Evolutionary conservation across 345 rosid genomes (phyloP).

Genomic region (Aethionema arabicum): DNA sequence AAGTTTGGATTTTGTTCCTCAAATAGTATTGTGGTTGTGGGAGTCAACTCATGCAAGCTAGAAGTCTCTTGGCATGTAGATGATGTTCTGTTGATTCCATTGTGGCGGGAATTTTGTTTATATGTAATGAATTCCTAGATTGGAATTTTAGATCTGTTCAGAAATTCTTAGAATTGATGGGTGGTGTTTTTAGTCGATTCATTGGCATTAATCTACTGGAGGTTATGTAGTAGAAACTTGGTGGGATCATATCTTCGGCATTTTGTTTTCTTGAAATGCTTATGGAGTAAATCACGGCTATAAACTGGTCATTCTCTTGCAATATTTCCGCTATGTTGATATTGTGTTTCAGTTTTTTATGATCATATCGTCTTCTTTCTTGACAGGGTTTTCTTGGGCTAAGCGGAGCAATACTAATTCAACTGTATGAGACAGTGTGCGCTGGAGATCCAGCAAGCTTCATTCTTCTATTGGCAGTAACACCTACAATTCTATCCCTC

Average conservation of each 20-base stretch:
- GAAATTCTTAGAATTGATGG: neutral
- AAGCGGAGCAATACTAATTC: constrained; percentile 81
- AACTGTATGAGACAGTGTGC: constrained; percentile 59
- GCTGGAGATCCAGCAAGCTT: constrained; percentile 55
- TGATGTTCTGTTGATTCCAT: neutral
- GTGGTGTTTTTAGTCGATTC: constrained; percentile 5
- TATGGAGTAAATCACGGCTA: neutral
- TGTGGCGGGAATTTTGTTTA: neutral
- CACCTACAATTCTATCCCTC: constrained; percentile 61
- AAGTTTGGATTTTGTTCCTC: constrained; percentile 3
- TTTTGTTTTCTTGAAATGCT: too few relatives aligned
- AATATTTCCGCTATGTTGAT: neutral
- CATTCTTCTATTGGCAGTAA: constrained; percentile 64
- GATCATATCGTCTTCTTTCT: neutral
- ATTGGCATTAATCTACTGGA: neutral
- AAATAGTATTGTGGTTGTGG: constrained; percentile 1
- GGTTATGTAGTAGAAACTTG: too few relatives aligned
- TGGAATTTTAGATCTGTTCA: neutral
- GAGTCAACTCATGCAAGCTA: constrained; percentile 1
- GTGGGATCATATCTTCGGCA: too few relatives aligned
- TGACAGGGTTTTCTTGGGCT: constrained; percentile 88
- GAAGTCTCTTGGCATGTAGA: constrained; percentile 1
- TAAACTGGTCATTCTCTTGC: constrained; percentile 2
- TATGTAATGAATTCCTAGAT: too few relatives aligned
- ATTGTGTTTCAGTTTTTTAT: constrained; percentile 8